Percentiles rank a stretch among this genome's conserved stretches.
Evolutionary conservation across 1,284 basidiomycete species (phyloP).

Genomic region (Sporisorium exsertum): DNA sequence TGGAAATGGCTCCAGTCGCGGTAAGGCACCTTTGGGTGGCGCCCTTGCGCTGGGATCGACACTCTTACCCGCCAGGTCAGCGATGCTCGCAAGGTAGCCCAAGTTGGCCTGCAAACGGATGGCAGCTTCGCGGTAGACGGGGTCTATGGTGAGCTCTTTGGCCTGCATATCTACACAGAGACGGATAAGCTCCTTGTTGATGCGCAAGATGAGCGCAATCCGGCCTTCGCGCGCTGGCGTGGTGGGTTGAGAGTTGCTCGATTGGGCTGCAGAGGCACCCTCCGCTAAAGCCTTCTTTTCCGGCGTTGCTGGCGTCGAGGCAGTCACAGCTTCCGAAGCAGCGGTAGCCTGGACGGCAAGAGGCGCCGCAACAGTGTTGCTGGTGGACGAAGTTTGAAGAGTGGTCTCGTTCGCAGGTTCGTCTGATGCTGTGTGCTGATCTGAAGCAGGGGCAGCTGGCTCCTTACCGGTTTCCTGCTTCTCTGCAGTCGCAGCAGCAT

Average conservation of each 20-base stretch:
- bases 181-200: conserved; percentile 64
- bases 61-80: conserved; percentile 43
- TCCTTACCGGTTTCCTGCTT: neutral
- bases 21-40: conserved; percentile 23
- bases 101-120: conserved; percentile 53
- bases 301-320: conserved; percentile 19
- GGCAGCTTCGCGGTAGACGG: conserved; percentile 52
- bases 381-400: neutral
- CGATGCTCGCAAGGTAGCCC: conserved; percentile 52
- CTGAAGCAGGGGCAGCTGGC: neutral
- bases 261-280: neutral
- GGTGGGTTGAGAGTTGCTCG: conserved; percentile 14
- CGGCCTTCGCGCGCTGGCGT: conserved; percentile 41
- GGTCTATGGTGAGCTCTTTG: conserved; percentile 38
- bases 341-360: neutral
- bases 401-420: neutral
- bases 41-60: conserved; percentile 8
- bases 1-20: conserved; percentile 46
- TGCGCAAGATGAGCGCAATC: conserved; percentile 51
- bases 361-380: neutral
- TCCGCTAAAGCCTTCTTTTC: conserved; percentile 13
- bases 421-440: neutral
- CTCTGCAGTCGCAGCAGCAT: neutral
- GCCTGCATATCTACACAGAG: conserved; percentile 52
- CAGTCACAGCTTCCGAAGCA: neutral